Evolutionary conservation across 1,139 yeast species (phyloP), one percentile per base, ranked within the genome.

Genomic region (Candida sp.): DNA sequence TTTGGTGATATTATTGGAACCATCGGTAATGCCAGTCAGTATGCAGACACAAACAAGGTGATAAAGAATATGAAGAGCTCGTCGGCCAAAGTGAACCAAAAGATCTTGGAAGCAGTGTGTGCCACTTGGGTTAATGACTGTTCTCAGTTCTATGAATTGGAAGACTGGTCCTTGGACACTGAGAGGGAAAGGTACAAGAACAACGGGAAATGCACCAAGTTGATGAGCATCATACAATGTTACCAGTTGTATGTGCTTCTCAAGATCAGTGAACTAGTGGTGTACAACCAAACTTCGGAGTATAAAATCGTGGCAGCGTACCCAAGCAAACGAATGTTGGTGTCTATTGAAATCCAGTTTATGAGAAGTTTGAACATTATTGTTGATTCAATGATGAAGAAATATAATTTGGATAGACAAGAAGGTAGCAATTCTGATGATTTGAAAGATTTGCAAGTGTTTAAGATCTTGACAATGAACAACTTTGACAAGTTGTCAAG

Each of bases 91-190:
- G 69, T 75, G 11, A 75, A 73, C 52, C 81, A 75, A 55, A 70
- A 70, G 48, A 67, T 76, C 3, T 58, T 77, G 49, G 81, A 77
- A 58, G 81, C 80, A 0, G 58, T 72, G 2, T 77, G 81, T 58
- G 67, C 81, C 4, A 76, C 74, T 1, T 77, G 81, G 81, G 75
- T 77, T 2, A 77, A 77, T 56, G 82, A 77, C 57, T 77, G 81
- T 56, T 65, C 78, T 2, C 82, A 77, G 56, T 73, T 77, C 44
- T 76, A 72, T 58, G 80, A 75, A 49, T 62, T 77, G 33, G 81
- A 77, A 51, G 68, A 64, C 46, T 77, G 81, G 81, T 76, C 70
- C 47, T 63, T 69, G 17, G 67, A 66, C 32, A 25, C 35, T 12
- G 30, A 43, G 11, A 43, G 35, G 31, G 40, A 35, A 17, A 34